Evolutionary conservation across 1,139 yeast species (phyloP).

Genomic region (Hyphopichia khmerensis): DNA sequence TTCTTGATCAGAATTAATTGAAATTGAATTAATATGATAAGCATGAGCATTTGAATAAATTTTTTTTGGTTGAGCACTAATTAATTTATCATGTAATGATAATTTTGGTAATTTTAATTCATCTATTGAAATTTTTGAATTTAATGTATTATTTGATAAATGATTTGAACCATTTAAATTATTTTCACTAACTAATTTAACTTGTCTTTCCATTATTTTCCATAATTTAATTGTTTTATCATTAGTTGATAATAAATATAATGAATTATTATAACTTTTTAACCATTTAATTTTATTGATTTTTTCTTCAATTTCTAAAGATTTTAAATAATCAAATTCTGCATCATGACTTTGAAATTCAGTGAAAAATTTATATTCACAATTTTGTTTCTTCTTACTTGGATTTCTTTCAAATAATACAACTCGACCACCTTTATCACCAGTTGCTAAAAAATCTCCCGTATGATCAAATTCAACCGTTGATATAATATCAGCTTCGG

Average conservation of each 20-base stretch:
- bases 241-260: slow-evolving; percentile 85
- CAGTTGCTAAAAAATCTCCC: slow-evolving; percentile 95
- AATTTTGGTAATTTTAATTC: slow-evolving; percentile 78
- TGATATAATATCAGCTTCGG: slow-evolving; percentile 96
- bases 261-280: slow-evolving; percentile 81
- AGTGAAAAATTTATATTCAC: slow-evolving; percentile 94
- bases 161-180: slow-evolving; percentile 55
- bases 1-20: slow-evolving; percentile 94
- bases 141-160: slow-evolving; percentile 21
- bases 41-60: slow-evolving; percentile 97
- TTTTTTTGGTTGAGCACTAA: slow-evolving; percentile 91
- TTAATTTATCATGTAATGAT: slow-evolving; percentile 89
- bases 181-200: slow-evolving; percentile 89
- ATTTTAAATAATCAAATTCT: slow-evolving; percentile 93
- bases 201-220: slow-evolving; percentile 91
- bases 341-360: slow-evolving; percentile 99
- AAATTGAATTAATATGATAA: slow-evolving; percentile 94
- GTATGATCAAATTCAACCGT: slow-evolving; percentile 96
- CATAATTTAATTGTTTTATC: slow-evolving; percentile 97
- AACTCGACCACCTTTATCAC: slow-evolving; percentile 98
- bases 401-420: slow-evolving; percentile 92
- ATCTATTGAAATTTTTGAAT: slow-evolving; percentile 17
- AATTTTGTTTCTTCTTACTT: slow-evolving; percentile 60
- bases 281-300: slow-evolving; percentile 98
- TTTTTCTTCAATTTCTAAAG: slow-evolving; percentile 95